These are phyloP conservation scores for Pisolithus albus DNA, from an alignment of 768 basidiomycete genomes.

Conservation along the genomic window DNA sequence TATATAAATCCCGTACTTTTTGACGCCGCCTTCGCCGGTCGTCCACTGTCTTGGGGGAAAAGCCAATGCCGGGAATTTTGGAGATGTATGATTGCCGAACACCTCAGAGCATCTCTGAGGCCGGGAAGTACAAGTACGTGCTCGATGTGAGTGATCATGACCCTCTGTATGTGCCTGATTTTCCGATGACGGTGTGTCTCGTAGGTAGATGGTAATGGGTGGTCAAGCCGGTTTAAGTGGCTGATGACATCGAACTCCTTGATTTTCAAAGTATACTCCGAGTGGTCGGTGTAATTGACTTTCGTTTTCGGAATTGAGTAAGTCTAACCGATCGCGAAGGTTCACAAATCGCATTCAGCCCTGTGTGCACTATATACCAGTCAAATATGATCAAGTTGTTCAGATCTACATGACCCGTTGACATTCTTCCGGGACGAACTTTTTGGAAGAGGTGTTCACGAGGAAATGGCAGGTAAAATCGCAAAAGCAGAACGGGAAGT, in stretches of 20 bases:
- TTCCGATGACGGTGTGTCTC: constrained; percentile 49
- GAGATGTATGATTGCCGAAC: constrained; percentile 42
- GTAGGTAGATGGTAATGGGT: constrained; percentile 51
- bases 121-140: constrained; percentile 50
- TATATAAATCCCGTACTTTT: constrained; percentile 44
- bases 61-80: constrained; percentile 37
- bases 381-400: constrained; percentile 54
- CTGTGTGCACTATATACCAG: constrained; percentile 65
- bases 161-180: constrained; percentile 37
- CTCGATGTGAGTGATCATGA: constrained; percentile 33
- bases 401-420: constrained; percentile 59
- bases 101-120: constrained; percentile 35
- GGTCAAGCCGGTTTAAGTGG: constrained; percentile 56
- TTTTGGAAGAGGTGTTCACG: constrained; percentile 40
- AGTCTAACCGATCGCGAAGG: constrained; percentile 31
- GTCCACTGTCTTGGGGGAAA: constrained; percentile 34
- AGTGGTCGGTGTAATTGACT: constrained; percentile 47
- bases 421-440: constrained; percentile 54
- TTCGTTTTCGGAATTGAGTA: constrained; percentile 38
- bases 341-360: constrained; percentile 47
- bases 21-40: constrained; percentile 47
- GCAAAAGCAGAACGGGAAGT: constrained; percentile 43
- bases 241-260: constrained; percentile 52
- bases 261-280: constrained; percentile 57
- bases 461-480: constrained; percentile 47